Evolutionary conservation across 1,139 yeast species (phyloP).

Genomic region (Geotrichum aggregatum): DNA sequence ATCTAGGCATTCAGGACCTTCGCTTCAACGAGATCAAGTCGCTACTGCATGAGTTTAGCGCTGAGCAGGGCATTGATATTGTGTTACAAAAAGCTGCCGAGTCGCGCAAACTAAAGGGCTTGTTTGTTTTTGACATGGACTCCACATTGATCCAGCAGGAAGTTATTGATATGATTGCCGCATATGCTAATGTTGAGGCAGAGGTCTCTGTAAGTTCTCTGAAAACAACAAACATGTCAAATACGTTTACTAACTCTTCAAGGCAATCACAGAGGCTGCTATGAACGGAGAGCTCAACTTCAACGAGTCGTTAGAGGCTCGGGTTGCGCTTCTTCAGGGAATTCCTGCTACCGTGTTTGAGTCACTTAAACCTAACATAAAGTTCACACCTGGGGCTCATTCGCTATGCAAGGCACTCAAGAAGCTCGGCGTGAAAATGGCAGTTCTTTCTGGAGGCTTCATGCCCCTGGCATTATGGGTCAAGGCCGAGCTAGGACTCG

Average conservation of each 20-base stretch:
- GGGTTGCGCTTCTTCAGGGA: conserved; percentile 77
- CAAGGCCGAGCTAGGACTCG: conserved; percentile 62
- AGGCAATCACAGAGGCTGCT: conserved; percentile 77
- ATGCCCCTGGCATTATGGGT: conserved; percentile 79
- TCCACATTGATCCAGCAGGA: conserved; percentile 94
- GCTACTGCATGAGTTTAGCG: conserved; percentile 27
- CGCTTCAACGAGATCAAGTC: conserved; percentile 22
- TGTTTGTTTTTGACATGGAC: conserved; percentile 95
- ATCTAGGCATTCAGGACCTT: conserved; percentile 24
- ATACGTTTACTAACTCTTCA: no score
- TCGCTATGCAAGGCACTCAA: conserved; percentile 64
- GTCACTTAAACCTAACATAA: conserved; percentile 63
- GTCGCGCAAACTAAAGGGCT: conserved; percentile 43
- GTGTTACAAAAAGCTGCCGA: conserved; percentile 44
- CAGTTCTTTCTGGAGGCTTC: conserved; percentile 94
- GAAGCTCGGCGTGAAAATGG: conserved; percentile 61
- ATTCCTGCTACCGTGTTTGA: conserved; percentile 77
- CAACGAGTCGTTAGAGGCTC: conserved; percentile 67
- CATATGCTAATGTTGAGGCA: conserved; percentile 71
- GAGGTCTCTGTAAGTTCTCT: conserved; percentile 53
- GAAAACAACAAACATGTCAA: no score
- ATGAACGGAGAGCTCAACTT: conserved; percentile 97
- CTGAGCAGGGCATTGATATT: conserved; percentile 40
- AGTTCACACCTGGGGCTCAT: conserved; percentile 76
- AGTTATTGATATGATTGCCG: conserved; percentile 92